phyloP scores from a whole-genome alignment of 768 basidiomycete genomes.

The Pisolithus microcarpus region DNA sequence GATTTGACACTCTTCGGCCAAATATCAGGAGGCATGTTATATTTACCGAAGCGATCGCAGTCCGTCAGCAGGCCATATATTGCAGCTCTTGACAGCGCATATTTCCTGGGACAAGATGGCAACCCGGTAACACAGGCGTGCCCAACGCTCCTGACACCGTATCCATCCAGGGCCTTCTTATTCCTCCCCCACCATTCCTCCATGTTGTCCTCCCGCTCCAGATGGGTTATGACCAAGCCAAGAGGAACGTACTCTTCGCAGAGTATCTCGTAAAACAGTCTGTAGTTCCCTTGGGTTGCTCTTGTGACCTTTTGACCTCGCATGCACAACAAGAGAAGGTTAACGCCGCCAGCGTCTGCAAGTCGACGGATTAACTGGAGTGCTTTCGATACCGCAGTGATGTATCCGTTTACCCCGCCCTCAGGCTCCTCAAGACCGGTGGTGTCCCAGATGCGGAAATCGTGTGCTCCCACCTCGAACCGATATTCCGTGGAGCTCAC shows the following conservation, averaged over 20 bases:
- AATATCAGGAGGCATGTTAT: neutral
- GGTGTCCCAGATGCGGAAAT: slow-evolving; percentile 16
- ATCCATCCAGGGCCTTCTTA: neutral
- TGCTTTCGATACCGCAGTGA: neutral
- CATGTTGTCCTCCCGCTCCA: slow-evolving; percentile 17
- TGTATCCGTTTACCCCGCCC: neutral
- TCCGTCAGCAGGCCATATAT: neutral
- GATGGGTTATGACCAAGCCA: slow-evolving; percentile 11
- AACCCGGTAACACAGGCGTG: neutral
- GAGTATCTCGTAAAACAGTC: slow-evolving; percentile 10
- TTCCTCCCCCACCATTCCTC: slow-evolving; percentile 25
- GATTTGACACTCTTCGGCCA: neutral
- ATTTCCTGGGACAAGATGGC: neutral
- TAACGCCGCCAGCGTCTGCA: slow-evolving; percentile 4
- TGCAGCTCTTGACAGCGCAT: neutral
- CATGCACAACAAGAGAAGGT: slow-evolving; percentile 14
- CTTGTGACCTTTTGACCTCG: slow-evolving; percentile 4
- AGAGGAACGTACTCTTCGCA: slow-evolving; percentile 9
- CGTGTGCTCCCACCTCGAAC: neutral
- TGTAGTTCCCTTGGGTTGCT: slow-evolving; percentile 5
- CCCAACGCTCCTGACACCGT: neutral
- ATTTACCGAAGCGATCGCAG: neutral
- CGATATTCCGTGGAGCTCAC: slow-evolving; percentile 9
- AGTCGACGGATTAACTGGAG: neutral
- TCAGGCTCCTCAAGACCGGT: slow-evolving; percentile 10